Conservation (phyloP, 2,329 filamentous ascomycete genomes). For the Colletotrichum caudatum region DNA sequence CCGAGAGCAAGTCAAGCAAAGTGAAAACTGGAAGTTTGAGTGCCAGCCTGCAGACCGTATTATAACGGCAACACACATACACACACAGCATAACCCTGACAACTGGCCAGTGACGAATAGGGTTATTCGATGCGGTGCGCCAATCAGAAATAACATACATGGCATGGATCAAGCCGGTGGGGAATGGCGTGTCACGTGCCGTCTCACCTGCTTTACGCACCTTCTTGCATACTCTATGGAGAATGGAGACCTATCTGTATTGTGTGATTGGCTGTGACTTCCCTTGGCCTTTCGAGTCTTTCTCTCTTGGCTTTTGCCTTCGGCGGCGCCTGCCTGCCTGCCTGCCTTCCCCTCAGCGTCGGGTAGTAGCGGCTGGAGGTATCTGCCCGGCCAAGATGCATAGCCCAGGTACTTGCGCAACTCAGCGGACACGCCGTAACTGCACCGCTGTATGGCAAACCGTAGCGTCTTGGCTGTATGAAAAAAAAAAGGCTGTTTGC, state of each 20-base stretch:
- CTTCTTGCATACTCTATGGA: conserved; percentile 3
- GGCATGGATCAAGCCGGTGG: neutral
- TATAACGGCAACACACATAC: conserved; percentile 10
- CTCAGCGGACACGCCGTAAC: conserved; percentile 32
- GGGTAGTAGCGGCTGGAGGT: conserved; percentile 25
- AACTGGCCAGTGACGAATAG: conserved; percentile 29
- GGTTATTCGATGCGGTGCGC: conserved; percentile 33
- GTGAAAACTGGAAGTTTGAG: neutral
- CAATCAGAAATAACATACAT: conserved; percentile 1
- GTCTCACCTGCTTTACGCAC: neutral
- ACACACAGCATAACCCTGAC: neutral
- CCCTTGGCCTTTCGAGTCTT: neutral
- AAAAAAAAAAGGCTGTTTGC: conserved; percentile 28
- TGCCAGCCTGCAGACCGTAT: conserved; percentile 17
- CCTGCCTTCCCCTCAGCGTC: neutral
- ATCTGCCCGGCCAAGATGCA: conserved; percentile 31
- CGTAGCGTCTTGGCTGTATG: conserved; percentile 34
- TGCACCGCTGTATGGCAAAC: neutral
- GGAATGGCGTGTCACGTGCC: conserved; percentile 19
- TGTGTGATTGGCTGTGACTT: conserved; percentile 25
- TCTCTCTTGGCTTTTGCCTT: conserved; percentile 14
- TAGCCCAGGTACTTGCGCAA: conserved; percentile 34
- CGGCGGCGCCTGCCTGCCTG: no score
- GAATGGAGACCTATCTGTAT: neutral
- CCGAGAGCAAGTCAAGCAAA: neutral